Evolutionary conservation across 169 alveolate species (phyloP).

Genomic region (Perkinsus chesapeaki): DNA sequence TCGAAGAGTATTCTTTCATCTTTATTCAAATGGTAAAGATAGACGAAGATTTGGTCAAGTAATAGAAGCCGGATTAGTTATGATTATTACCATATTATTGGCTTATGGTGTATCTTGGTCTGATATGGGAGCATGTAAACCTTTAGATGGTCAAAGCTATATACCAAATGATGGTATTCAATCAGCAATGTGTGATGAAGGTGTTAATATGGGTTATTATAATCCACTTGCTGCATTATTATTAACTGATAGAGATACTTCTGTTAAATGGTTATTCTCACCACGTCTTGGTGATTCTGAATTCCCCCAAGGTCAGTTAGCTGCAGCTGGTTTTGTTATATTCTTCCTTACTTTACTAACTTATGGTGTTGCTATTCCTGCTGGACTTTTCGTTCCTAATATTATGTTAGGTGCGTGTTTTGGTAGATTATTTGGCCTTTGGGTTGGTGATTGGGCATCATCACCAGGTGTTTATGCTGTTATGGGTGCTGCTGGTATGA

Average conservation of each 20-base stretch:
- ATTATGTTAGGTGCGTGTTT: background rate
- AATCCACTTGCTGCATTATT: background rate
- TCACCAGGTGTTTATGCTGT: background rate
- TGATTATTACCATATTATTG: background rate
- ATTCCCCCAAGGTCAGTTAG: background rate
- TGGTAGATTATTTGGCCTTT: background rate
- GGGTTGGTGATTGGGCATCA: background rate
- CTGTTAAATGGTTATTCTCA: background rate
- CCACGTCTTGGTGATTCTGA: background rate
- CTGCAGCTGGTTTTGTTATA: background rate
- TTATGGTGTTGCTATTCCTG: conserved; percentile 5
- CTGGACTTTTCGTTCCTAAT: conserved; percentile 10
- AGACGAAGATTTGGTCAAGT: background rate
- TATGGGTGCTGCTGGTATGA: conserved; percentile 3
- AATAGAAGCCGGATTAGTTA: background rate
- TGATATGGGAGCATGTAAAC: background rate
- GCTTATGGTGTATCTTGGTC: background rate
- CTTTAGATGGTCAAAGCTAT: background rate
- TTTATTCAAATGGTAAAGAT: background rate
- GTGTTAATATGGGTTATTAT: background rate
- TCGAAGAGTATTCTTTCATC: background rate
- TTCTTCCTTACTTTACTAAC: background rate
- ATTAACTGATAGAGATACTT: background rate
- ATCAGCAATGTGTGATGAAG: background rate
- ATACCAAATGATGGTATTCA: background rate